phyloP scores from a whole-genome alignment of 176 grass and related monocot species.

The Avena atlantica region DNA sequence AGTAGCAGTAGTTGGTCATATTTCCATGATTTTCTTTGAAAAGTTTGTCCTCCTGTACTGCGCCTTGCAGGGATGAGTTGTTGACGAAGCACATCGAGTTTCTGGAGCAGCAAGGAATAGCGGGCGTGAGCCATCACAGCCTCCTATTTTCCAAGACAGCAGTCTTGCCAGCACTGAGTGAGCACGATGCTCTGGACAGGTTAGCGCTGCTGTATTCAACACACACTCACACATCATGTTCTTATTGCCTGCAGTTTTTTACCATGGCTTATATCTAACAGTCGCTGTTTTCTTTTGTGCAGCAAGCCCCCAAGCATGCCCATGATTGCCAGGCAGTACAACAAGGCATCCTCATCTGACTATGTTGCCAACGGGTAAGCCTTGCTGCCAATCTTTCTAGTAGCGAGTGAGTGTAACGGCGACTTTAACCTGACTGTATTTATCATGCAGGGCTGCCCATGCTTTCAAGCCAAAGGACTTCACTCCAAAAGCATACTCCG shows the following conservation, averaged over 20 bases:
- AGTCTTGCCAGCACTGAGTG: constrained; percentile 68
- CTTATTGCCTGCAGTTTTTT: background rate
- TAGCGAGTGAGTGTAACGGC: background rate
- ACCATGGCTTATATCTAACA: background rate
- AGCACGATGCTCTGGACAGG: constrained; percentile 59
- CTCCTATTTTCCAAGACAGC: constrained; percentile 89
- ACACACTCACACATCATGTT: background rate
- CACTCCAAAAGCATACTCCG: constrained; percentile 52
- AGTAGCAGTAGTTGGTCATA: background rate
- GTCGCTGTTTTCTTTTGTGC: constrained; percentile 38
- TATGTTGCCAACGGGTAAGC: constrained; percentile 53
- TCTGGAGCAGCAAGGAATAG: constrained; percentile 78
- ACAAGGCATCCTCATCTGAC: constrained; percentile 52
- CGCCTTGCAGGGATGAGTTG: constrained; percentile 66
- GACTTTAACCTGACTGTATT: background rate
- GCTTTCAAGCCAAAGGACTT: constrained; percentile 86
- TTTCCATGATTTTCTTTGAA: constrained; percentile 36
- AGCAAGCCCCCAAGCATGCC: constrained; percentile 43
- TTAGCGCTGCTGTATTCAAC: constrained; percentile 5
- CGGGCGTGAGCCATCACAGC: constrained; percentile 93
- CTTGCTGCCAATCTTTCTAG: background rate
- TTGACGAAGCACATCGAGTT: constrained; percentile 74
- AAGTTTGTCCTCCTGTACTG: constrained; percentile 26
- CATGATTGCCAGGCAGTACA: constrained; percentile 42
- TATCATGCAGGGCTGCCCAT: constrained; percentile 54